Conservation (phyloP, 306 rosid genomes). For the Rosa persica region DNA sequence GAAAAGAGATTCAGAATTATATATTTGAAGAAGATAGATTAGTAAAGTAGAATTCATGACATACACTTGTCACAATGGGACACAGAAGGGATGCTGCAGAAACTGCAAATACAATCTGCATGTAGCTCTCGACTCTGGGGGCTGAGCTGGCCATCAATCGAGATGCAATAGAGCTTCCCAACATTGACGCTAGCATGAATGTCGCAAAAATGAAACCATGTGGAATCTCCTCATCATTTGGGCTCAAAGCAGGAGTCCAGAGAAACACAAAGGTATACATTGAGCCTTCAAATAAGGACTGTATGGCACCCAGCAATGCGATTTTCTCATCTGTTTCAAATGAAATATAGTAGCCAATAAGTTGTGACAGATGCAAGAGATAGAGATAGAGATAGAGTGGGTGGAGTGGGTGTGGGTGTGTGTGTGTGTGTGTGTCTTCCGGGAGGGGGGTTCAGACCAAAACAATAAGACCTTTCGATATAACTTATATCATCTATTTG, state of each 20-base stretch:
- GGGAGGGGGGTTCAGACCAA: too few species aligned
- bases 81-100: conserved; percentile 73
- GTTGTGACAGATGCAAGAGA: not conserved
- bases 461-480: not conserved
- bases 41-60: conserved; percentile 16
- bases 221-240: conserved; percentile 95
- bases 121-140: conserved; percentile 83
- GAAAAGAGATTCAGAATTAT: conserved; percentile 1
- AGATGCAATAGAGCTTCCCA: conserved; percentile 97
- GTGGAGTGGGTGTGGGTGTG: not conserved
- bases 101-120: conserved; percentile 88
- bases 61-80: conserved; percentile 76
- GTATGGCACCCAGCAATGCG: conserved; percentile 93
- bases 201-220: conserved; percentile 99
- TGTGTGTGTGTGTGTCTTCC: not conserved
- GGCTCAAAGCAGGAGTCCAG: conserved; percentile 99
- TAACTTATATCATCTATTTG: not conserved
- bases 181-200: conserved; percentile 94
- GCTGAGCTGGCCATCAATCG: conserved; percentile 73
- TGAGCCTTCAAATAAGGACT: conserved; percentile 97
- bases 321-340: conserved; percentile 68
- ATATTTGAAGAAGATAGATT: not conserved
- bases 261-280: conserved; percentile 97
- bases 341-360: conserved; percentile 10
- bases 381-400: not conserved